Percentiles rank a stretch among this genome's conserved stretches.
Evolutionary conservation across 1,284 basidiomycete genomes (phyloP).

Genomic region (Pseudozyma thailandica): DNA sequence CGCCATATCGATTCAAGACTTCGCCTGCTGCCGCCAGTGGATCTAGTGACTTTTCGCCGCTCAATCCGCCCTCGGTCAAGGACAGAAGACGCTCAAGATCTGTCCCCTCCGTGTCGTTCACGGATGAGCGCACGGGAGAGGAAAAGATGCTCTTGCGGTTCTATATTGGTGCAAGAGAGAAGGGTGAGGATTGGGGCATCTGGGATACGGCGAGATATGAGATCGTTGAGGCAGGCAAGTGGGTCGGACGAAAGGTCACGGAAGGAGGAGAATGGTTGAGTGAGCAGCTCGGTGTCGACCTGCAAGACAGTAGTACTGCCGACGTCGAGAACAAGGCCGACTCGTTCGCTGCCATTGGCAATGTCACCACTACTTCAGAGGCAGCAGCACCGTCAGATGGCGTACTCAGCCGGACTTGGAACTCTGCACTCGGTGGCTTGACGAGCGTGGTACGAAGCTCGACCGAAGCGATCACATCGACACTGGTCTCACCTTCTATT

Average conservation of each 20-base stretch:
- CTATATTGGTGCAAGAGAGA: slow-evolving; percentile 57
- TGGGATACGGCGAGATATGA: slow-evolving; percentile 47
- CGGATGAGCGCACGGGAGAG: slow-evolving; percentile 45
- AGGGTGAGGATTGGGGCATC: slow-evolving; percentile 50
- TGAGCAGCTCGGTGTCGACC: slow-evolving; percentile 39
- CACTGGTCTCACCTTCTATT: slow-evolving; percentile 17
- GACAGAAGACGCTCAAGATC: slow-evolving; percentile 47
- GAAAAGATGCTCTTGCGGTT: slow-evolving; percentile 60
- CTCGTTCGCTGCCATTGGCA: not conserved
- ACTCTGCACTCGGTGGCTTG: slow-evolving; percentile 28
- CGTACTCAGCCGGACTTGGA: slow-evolving; percentile 30
- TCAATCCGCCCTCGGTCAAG: slow-evolving; percentile 52
- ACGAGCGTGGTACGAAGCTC: slow-evolving; percentile 34
- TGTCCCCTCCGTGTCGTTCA: slow-evolving; percentile 40
- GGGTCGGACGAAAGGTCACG: slow-evolving; percentile 43
- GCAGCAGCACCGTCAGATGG: slow-evolving; percentile 13
- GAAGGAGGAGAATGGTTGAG: slow-evolving; percentile 50
- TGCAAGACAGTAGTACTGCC: not conserved
- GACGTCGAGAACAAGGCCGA: not conserved
- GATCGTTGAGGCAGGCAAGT: slow-evolving; percentile 46
- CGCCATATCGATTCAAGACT: slow-evolving; percentile 60
- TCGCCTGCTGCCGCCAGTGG: slow-evolving; percentile 27
- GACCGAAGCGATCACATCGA: slow-evolving; percentile 33
- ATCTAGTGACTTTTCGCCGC: slow-evolving; percentile 48
- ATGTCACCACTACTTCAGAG: not conserved